Base-by-base conservation (phyloP, 2,329 filamentous ascomycete genomes). In the Penicillium sp. region DNA sequence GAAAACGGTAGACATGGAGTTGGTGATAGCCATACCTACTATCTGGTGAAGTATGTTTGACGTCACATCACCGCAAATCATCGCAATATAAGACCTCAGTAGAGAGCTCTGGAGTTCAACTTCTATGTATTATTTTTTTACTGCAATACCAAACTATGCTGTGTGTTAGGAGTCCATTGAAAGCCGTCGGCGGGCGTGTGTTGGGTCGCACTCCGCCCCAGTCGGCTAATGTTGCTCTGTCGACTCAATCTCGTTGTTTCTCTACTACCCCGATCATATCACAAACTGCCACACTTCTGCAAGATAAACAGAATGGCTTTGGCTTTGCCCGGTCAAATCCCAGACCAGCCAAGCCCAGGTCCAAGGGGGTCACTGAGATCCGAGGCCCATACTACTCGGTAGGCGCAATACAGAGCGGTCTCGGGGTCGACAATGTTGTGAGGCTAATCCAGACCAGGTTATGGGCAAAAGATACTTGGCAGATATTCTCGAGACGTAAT, bases 331-430 rank as follows among this genome's bases (percentile, higher is more conserved):
- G 75, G 3, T 77, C 77, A 25, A 81, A 80, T 45, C 69, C 69
- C 0, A 63, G 72, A 12, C 72, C 75, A 0, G 62, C 67, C 4
- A 80, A 81, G 60, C 78, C 77, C 3, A 68, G 78, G 25, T 71
- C 60, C 4, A 72, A 67, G 31, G 76, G 74, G 4, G 77, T 80
- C 5, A 80, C 78, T 0, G 78, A 81, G 61, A 81, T 80, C 48
- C 69, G 77, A 28, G 78, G 78, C 0, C 78, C 77, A 6, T 80
- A 80, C 59, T 81, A 80, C 60, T 75, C 76, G 0, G 76, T 69
- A 65, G 42, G 64, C 50, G 14, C 9, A 22, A 35, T 41, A 31
- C 19, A 37, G 1, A 10, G 2, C 13, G 34, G 7, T 49, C 22
- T 13, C 25, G 4, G 3, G 28, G 19, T 14, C 13, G 14, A 34